Percentiles rank a stretch among this genome's conserved stretches.
These are phyloP conservation scores for Staphylotrichum tortipilum DNA, from an alignment of 495 filamentous ascomycete species.

Conservation along the genomic window DNA sequence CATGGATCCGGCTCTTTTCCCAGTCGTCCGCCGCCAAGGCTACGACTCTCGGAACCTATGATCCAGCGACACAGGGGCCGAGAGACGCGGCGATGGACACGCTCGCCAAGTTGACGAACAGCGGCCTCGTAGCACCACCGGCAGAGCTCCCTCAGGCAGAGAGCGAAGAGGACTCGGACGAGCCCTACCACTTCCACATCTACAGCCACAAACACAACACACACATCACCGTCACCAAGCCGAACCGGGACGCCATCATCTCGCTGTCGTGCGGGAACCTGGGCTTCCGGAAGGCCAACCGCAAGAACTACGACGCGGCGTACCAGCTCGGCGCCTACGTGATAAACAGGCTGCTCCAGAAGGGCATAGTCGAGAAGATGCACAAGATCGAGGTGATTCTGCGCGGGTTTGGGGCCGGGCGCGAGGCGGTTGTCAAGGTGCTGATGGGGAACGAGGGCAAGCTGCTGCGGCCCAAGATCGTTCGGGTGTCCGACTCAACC, in stretches of 20 bases:
- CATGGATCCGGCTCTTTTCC: constrained; percentile 37
- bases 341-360: constrained; percentile 67
- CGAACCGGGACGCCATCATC: constrained; percentile 67
- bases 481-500: constrained; percentile 70
- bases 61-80: too few species aligned
- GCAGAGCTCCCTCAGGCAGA: too few species aligned
- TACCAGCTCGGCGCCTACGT: constrained; percentile 79
- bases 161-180: constrained; percentile 24
- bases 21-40: constrained; percentile 18
- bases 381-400: constrained; percentile 65
- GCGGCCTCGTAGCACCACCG: too few species aligned
- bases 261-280: constrained; percentile 72
- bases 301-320: constrained; percentile 82
- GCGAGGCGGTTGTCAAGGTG: constrained; percentile 83
- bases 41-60: too few species aligned
- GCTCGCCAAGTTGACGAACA: too few species aligned
- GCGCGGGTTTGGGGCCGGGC: constrained; percentile 73
- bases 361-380: constrained; percentile 53
- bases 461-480: constrained; percentile 57
- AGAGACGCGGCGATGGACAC: too few species aligned
- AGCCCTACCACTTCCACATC: constrained; percentile 78
- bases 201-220: constrained; percentile 85
- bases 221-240: constrained; percentile 77
- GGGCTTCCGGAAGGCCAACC: constrained; percentile 70
- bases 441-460: constrained; percentile 78